Percentiles rank a stretch among this genome's conserved stretches.
Evolutionary conservation across 371 early-diverging fungal genomes (phyloP).

Genomic region (Conidiobolus incongruus): DNA sequence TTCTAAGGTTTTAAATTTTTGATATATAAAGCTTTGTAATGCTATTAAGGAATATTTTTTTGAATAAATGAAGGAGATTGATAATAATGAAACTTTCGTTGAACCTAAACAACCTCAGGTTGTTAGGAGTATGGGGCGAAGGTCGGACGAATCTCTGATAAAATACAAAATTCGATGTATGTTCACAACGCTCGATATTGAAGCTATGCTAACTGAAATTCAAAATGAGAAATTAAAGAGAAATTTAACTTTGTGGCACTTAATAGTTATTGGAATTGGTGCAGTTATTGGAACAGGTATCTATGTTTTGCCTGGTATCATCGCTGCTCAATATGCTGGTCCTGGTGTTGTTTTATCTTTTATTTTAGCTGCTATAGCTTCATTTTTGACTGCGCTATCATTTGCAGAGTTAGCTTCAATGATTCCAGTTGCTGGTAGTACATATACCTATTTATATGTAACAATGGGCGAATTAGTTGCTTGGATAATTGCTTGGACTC

Average conservation of each 20-base stretch:
- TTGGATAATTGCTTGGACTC: conserved; percentile 70
- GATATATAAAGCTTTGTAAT: too few species aligned
- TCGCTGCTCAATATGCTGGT: conserved; percentile 52
- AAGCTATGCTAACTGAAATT: background rate
- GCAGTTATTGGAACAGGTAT: too few species aligned
- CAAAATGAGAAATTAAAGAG: background rate
- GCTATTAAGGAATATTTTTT: too few species aligned
- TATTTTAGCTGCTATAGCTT: conserved; percentile 41
- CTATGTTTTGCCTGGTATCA: too few species aligned
- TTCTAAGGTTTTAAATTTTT: too few species aligned
- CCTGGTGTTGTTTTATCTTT: conserved; percentile 63
- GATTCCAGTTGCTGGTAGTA: conserved; percentile 63
- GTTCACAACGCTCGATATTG: background rate
- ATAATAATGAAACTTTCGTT: too few species aligned
- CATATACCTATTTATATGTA: conserved; percentile 63
- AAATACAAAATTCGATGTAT: too few species aligned
- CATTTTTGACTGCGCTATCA: conserved; percentile 46
- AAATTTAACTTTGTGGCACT: conserved; percentile 5
- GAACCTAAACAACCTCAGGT: too few species aligned
- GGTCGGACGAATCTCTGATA: too few species aligned
- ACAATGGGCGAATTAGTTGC: conserved; percentile 64
- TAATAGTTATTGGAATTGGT: conserved; percentile 23
- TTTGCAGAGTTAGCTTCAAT: conserved; percentile 73
- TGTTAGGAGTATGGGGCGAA: too few species aligned
- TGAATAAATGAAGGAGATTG: too few species aligned